Evolutionary conservation across 345 rosid genomes (phyloP), one percentile per base, ranked within the genome.

Genomic region (Eucalyptus pauciflora): DNA sequence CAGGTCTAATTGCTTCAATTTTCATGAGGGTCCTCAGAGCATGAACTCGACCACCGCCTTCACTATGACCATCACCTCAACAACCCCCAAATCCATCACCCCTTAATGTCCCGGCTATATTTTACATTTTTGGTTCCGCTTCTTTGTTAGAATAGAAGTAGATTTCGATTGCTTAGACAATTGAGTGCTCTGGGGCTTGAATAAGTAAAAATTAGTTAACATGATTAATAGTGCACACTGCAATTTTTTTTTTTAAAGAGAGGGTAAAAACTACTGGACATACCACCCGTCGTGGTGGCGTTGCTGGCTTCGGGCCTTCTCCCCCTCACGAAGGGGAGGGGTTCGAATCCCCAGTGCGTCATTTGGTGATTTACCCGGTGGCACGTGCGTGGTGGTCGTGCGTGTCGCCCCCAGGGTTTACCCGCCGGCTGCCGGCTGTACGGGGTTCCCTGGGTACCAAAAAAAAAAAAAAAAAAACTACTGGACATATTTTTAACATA

Each of bases 401-500:
- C n/a, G n/a, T n/a, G n/a, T n/a, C n/a, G n/a, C n/a, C n/a, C n/a
- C n/a, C n/a, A n/a, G n/a, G n/a, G n/a, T n/a, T n/a, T n/a, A n/a
- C n/a, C n/a, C n/a, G n/a, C n/a, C n/a, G n/a, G n/a, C n/a, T n/a
- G n/a, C n/a, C n/a, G n/a, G n/a, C n/a, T n/a, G n/a, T n/a, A n/a
- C n/a, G n/a, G n/a, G n/a, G n/a, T n/a, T n/a, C n/a, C n/a, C n/a
- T n/a, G n/a, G n/a, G n/a, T n/a, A n/a, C n/a, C n/a, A n/a, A n/a
- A n/a, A n/a, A n/a, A n/a, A n/a, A n/a, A n/a, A n/a, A n/a, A n/a
- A n/a, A n/a, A 62, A 6, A 62, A 29, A 62, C n/a, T 25, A 58
- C 29, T 2, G 1, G 69, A 62, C 31, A 27, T 31, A 25, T 60
- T 0, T 29, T 58, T 22, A 8, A 56, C 64, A 1, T 9, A 2